Percentiles rank a stretch among this genome's conserved stretches.
Evolutionary conservation across 2,329 filamentous ascomycete genomes (phyloP).

Genomic region (Exophiala sideris): DNA sequence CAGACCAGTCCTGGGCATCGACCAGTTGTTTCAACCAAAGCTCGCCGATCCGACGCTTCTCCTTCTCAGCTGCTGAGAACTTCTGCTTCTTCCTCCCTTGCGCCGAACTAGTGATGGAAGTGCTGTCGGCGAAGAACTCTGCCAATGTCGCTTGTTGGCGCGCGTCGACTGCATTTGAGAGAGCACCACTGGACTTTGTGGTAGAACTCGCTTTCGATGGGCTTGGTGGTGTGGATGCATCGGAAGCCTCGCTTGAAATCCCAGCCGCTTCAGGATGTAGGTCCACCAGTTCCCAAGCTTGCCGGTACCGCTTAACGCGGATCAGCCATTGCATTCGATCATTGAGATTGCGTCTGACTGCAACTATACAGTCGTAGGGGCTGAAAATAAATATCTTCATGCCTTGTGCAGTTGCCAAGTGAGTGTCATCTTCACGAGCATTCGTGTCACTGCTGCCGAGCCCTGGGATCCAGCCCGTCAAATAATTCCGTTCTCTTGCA

Average conservation of each 20-base stretch:
- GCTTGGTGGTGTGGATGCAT: conserved; percentile 39
- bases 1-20: conserved; percentile 67
- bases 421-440: conserved; percentile 43
- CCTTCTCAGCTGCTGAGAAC: conserved; percentile 69
- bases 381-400: conserved; percentile 92
- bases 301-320: conserved; percentile 73
- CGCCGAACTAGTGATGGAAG: conserved; percentile 60
- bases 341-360: conserved; percentile 77
- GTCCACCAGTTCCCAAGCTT: conserved; percentile 85
- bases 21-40: conserved; percentile 88
- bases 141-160: conserved; percentile 47
- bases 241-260: conserved; percentile 35
- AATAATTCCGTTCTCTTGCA: conserved; percentile 49
- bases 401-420: conserved; percentile 53
- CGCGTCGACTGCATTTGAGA: conserved; percentile 31
- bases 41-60: conserved; percentile 88
- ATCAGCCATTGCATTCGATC: conserved; percentile 86
- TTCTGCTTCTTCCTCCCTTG: conserved; percentile 22
- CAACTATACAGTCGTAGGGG: conserved; percentile 93
- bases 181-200: conserved; percentile 30
- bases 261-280: conserved; percentile 72
- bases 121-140: conserved; percentile 72
- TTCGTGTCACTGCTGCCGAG: conserved; percentile 36
- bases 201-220: conserved; percentile 35
- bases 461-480: conserved; percentile 52